Percentiles rank a stretch among this genome's conserved stretches.
phyloP scores from a whole-genome alignment of 257 asterid species.

The Petrea volubilis region DNA sequence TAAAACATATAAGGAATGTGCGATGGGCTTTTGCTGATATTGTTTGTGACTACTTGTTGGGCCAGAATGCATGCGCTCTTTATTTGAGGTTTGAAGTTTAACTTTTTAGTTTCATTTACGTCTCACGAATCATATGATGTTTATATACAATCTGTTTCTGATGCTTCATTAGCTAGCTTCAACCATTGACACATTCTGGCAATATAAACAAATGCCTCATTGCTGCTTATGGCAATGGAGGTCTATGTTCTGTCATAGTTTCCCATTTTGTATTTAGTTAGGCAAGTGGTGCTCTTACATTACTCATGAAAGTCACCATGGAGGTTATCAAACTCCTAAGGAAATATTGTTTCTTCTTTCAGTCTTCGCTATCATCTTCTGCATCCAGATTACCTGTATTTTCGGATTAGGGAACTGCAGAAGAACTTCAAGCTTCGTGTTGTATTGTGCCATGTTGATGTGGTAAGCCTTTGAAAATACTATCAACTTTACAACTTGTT shows the following conservation, averaged over 20 bases:
- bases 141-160: not conserved
- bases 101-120: constrained; percentile 4
- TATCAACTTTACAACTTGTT: constrained; percentile 9
- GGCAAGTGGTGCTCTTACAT: not conserved
- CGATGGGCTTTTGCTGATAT: constrained; percentile 90
- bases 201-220: not conserved
- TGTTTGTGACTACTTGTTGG: constrained; percentile 78
- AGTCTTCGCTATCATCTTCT: constrained; percentile 96
- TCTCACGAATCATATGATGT: not conserved
- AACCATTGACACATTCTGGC: not conserved
- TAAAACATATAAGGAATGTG: constrained; percentile 89
- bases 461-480: constrained; percentile 48
- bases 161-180: not conserved
- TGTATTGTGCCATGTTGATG: constrained; percentile 95
- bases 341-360: constrained; percentile 30
- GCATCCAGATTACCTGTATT: constrained; percentile 97
- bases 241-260: not conserved
- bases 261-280: not conserved
- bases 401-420: constrained; percentile 90
- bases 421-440: constrained; percentile 89
- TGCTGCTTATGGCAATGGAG: constrained; percentile 7
- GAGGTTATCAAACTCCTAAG: constrained; percentile 9
- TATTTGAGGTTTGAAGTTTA: constrained; percentile 66
- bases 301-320: not conserved
- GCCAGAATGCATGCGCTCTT: constrained; percentile 83